These are phyloP conservation scores for Petasospora fabianii DNA, from an alignment of 1,139 yeast species.

Conservation along the genomic window DNA sequence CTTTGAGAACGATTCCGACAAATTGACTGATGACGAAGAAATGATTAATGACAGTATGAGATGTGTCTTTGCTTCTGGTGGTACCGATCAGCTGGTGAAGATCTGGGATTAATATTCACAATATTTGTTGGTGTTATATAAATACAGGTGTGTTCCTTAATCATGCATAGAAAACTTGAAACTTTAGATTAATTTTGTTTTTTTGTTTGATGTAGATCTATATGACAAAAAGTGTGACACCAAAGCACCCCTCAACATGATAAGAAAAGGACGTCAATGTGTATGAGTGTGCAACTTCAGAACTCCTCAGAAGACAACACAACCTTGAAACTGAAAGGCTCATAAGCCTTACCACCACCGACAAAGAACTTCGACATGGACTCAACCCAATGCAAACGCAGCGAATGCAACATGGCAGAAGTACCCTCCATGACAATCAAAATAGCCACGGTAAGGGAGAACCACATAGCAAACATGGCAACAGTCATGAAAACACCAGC, in stretches of 20 bases:
- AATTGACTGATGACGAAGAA: conserved; percentile 18
- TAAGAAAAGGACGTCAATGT: too few relatives aligned
- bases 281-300: conserved; percentile 2
- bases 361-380: conserved; percentile 97
- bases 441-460: conserved; percentile 81
- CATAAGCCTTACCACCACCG: conserved; percentile 90
- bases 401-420: conserved; percentile 95
- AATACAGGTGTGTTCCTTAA: neutral
- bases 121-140: neutral
- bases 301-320: conserved; percentile 28
- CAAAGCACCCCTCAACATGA: too few relatives aligned
- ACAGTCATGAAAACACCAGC: conserved; percentile 72
- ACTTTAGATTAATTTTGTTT: neutral
- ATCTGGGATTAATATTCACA: conserved; percentile 43
- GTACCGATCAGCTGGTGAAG: conserved; percentile 50
- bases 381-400: conserved; percentile 98
- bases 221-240: neutral
- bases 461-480: conserved; percentile 89
- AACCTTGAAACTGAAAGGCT: conserved; percentile 65
- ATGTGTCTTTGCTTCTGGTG: conserved; percentile 57
- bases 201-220: neutral
- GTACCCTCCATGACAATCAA: conserved; percentile 98
- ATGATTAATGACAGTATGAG: conserved; percentile 39
- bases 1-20: conserved; percentile 19
- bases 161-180: neutral